Base-by-base conservation (phyloP, 495 filamentous ascomycete species). In the Penicillium bovifimosum region DNA sequence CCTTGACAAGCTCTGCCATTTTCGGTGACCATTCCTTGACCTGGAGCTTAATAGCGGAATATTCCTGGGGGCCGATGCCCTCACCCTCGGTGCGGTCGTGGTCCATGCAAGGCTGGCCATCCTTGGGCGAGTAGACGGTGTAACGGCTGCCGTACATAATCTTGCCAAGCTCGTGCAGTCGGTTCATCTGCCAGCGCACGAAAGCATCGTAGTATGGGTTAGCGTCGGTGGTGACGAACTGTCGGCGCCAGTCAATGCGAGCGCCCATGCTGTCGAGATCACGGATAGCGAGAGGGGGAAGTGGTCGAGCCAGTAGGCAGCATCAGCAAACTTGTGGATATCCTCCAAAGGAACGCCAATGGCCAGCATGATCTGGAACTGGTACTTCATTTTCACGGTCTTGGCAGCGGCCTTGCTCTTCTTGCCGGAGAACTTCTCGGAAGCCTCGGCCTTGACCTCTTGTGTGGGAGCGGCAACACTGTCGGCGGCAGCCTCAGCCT, bases 171-270 rank as follows among this genome's bases (percentile, higher is more conserved):
- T 95, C 87, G 68, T 85, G 85, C 14, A 98, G 79, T 50, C 87
- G 86, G 66, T 88, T 91, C 91, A 96, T 98, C 73, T 98, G 92
- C 92, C 92, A 98, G 58, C 89, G 78, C 24, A 98, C 86, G 61
- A 98, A 98, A 14, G 90, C 82, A 67, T 98, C 91, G 66, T 92
- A 98, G 72, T 95, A 96, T 3, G 91, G 91, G 74, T 98, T 98
- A 2, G 90, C 91, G 63, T 98, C 92, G 9, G 92, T 98, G 7
- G 92, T 98, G 24, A 96, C 86, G 56, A 98, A 88, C 47, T 86
- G 83, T 59, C 92, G 74, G 60, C 93, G 79, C 93, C 92, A 98
- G 64, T 96, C 93, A 54, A 96, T 86, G 54, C 90, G 77, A 10
- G 85, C 82, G 55, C 92, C 92, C 48, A 98, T 79, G 64, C 86